phyloP scores from a whole-genome alignment of 164 flowering plant species.

The Vitis rupestris region DNA sequence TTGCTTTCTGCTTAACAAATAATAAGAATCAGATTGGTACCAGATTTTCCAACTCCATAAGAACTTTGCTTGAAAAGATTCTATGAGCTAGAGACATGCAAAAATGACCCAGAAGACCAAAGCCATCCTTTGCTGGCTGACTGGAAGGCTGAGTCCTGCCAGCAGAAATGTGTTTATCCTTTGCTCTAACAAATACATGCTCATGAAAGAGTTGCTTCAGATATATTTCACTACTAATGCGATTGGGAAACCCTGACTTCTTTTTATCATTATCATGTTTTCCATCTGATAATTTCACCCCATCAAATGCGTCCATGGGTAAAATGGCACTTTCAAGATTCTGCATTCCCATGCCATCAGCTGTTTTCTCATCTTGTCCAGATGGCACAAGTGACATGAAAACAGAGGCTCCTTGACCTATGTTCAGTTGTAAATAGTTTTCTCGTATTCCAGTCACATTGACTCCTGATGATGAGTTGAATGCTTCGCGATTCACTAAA shows the following conservation, averaged over 20 bases:
- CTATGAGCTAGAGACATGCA: conserved; percentile 88
- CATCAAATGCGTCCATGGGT: conserved; percentile 44
- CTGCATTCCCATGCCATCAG: conserved; percentile 23
- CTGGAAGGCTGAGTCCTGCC: conserved; percentile 36
- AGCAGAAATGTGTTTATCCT: conserved; percentile 36
- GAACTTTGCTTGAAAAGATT: conserved; percentile 78
- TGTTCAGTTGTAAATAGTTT: conserved; percentile 64
- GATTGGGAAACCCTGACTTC: conserved; percentile 40
- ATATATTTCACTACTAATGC: conserved; percentile 69
- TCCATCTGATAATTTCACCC: conserved; percentile 29
- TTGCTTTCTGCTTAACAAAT: not conserved
- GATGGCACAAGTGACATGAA: conserved; percentile 64
- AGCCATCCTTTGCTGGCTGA: conserved; percentile 44
- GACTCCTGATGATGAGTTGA: conserved; percentile 56
- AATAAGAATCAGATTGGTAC: conserved; percentile 34
- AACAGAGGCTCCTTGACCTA: conserved; percentile 71
- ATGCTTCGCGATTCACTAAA: conserved; percentile 88
- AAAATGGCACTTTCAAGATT: conserved; percentile 35
- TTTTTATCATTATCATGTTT: conserved; percentile 20
- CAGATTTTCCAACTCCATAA: conserved; percentile 76
- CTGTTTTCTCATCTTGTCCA: conserved; percentile 37
- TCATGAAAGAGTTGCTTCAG: conserved; percentile 82
- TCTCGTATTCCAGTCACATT: conserved; percentile 82
- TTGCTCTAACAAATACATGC: conserved; percentile 50
- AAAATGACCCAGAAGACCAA: conserved; percentile 80